These are phyloP conservation scores for Fusarium austroafricanum DNA, from an alignment of 2,329 filamentous ascomycete genomes.

Conservation along the genomic window DNA sequence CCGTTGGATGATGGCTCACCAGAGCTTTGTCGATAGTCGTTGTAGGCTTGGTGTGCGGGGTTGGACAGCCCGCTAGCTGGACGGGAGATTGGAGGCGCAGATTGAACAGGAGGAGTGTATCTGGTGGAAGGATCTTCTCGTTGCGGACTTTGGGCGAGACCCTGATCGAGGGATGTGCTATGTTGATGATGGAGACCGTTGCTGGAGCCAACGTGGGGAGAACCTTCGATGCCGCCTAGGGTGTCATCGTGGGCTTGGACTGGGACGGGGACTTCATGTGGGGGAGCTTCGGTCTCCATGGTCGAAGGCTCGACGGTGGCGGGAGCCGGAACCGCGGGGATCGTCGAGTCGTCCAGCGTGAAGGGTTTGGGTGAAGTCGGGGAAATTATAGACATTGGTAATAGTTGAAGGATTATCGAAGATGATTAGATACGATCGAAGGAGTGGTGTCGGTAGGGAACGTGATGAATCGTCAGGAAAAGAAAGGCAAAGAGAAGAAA, in stretches of 20 bases:
- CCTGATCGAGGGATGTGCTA: slow-evolving; percentile 64
- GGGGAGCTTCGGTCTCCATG: slow-evolving; percentile 58
- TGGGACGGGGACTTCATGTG: slow-evolving; percentile 38
- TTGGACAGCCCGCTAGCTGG: slow-evolving; percentile 67
- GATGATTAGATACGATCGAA: slow-evolving; percentile 25
- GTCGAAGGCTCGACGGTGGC: slow-evolving; percentile 46
- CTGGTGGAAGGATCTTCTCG: slow-evolving; percentile 56
- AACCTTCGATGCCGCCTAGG: slow-evolving; percentile 61
- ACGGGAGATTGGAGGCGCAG: slow-evolving; percentile 61
- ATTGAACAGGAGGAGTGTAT: slow-evolving; percentile 61
- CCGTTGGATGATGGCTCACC: slow-evolving; percentile 56
- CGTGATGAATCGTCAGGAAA: slow-evolving; percentile 29
- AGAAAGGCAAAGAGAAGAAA: slow-evolving; percentile 10
- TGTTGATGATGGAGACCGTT: slow-evolving; percentile 58
- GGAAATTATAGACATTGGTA: background rate
- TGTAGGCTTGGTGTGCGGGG: slow-evolving; percentile 53
- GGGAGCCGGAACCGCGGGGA: slow-evolving; percentile 39
- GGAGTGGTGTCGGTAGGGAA: slow-evolving; percentile 40
- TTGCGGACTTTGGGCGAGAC: slow-evolving; percentile 54
- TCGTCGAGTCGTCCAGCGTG: slow-evolving; percentile 60
- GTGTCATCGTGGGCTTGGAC: slow-evolving; percentile 59
- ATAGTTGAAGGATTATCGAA: slow-evolving; percentile 11
- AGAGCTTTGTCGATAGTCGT: slow-evolving; percentile 59
- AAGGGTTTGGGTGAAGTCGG: slow-evolving; percentile 13
- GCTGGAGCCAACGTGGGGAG: slow-evolving; percentile 54